Conservation (phyloP, 305 asterid genomes). For the Striga hermonthica region DNA sequence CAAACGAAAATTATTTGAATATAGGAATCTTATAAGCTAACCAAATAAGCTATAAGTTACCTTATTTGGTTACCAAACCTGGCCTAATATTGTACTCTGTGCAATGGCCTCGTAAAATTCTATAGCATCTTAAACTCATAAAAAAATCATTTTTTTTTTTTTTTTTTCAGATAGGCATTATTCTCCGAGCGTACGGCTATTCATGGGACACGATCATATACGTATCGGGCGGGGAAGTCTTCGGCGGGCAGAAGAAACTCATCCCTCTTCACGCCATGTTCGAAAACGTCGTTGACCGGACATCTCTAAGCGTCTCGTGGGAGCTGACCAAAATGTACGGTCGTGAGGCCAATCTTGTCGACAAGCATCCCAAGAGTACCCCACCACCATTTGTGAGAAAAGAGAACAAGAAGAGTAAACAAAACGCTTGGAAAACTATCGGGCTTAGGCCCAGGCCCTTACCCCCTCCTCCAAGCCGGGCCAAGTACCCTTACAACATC, state of each 20-base stretch:
- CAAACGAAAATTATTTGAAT: too few relatives aligned
- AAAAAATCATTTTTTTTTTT: too few relatives aligned
- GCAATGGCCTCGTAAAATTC: too few relatives aligned
- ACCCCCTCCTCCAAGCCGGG: constrained; percentile 94
- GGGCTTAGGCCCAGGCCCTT: constrained; percentile 91
- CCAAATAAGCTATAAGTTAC: too few relatives aligned
- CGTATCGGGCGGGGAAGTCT: constrained; percentile 91
- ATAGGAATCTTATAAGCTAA: too few relatives aligned
- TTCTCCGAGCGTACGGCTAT: constrained; percentile 92
- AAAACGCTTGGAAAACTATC: constrained; percentile 48
- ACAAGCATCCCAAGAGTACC: constrained; percentile 43
- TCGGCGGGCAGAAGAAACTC: constrained; percentile 91
- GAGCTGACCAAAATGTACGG: constrained; percentile 80
- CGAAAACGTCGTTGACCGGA: constrained; percentile 87
- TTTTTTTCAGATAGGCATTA: constrained; percentile 70
- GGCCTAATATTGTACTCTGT: too few relatives aligned
- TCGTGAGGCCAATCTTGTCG: constrained; percentile 76
- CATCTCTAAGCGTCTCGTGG: constrained; percentile 75
- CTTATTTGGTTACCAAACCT: too few relatives aligned
- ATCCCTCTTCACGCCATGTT: constrained; percentile 95
- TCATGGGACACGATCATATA: constrained; percentile 82
- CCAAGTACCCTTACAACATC: constrained; percentile 80
- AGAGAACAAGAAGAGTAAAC: constrained; percentile 47
- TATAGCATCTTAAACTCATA: too few relatives aligned
- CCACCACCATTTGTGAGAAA: constrained; percentile 47